phyloP scores from a whole-genome alignment of 495 filamentous ascomycete genomes.

The Podospora australis region DNA sequence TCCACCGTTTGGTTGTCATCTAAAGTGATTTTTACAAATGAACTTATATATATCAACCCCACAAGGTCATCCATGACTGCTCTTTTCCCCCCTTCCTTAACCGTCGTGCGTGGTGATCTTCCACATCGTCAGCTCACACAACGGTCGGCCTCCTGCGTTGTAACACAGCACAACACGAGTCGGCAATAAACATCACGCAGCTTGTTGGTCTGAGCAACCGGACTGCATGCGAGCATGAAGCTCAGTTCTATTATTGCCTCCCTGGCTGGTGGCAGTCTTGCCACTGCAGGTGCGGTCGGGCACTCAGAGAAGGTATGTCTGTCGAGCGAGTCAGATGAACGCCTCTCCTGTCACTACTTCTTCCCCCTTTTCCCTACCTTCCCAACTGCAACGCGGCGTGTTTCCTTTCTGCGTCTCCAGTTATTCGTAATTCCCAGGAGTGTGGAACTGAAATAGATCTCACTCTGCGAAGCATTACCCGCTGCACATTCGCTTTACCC shows the following conservation, averaged over 20 bases:
- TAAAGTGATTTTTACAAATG: too few relatives aligned
- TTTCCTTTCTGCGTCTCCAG: too few relatives aligned
- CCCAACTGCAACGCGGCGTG: too few relatives aligned
- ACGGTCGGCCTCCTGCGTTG: background rate
- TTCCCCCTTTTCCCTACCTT: background rate
- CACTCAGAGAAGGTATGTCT: background rate
- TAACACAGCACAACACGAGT: background rate
- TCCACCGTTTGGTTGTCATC: too few relatives aligned
- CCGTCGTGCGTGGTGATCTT: background rate
- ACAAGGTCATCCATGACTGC: too few relatives aligned
- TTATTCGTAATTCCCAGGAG: too few relatives aligned
- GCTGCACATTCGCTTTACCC: slow-evolving; percentile 11
- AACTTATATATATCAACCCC: slow-evolving; percentile 2
- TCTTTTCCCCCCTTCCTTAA: background rate
- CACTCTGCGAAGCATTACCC: slow-evolving; percentile 8
- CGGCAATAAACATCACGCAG: background rate
- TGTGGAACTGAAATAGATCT: too few relatives aligned
- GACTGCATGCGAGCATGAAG: slow-evolving; percentile 20
- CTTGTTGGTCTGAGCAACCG: background rate
- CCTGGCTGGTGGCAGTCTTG: slow-evolving; percentile 15
- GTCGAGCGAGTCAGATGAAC: background rate
- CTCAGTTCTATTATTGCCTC: slow-evolving; percentile 12
- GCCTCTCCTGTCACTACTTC: background rate
- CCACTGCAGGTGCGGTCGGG: slow-evolving; percentile 7
- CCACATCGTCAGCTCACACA: background rate